phyloP scores from a whole-genome alignment of 371 early-diverging fungal species.

The Saksenaea vasiformis region DNA sequence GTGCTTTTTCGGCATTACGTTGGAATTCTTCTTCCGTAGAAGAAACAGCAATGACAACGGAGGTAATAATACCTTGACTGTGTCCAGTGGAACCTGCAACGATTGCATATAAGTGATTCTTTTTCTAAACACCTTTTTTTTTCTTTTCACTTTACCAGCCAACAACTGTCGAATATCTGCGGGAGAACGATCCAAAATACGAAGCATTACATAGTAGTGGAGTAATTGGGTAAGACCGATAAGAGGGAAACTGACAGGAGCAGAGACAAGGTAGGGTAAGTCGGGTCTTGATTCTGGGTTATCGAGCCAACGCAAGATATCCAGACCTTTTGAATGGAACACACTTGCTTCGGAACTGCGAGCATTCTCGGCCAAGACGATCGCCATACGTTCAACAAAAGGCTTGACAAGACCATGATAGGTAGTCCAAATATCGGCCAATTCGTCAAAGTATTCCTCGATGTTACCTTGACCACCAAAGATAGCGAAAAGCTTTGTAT shows the following conservation, averaged over 20 bases:
- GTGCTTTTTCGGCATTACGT: constrained; percentile 81
- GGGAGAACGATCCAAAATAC: constrained; percentile 51
- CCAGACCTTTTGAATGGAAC: constrained; percentile 82
- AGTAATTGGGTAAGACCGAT: constrained; percentile 89
- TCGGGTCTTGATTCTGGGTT: constrained; percentile 86
- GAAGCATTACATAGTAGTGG: constrained; percentile 81
- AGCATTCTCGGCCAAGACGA: constrained; percentile 71
- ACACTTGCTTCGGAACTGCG: constrained; percentile 69
- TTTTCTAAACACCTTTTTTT: no score
- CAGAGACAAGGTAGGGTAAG: constrained; percentile 80
- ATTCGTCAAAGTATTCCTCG: constrained; percentile 94
- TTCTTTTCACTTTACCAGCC: constrained; percentile 45
- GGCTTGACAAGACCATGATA: constrained; percentile 82
- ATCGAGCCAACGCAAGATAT: constrained; percentile 87
- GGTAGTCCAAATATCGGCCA: constrained; percentile 77
- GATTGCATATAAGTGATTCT: no score
- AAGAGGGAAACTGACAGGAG: constrained; percentile 86
- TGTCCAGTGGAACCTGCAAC: constrained; percentile 88
- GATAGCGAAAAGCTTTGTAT: constrained; percentile 79
- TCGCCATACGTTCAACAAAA: constrained; percentile 80
- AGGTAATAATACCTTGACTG: constrained; percentile 92
- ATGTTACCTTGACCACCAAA: constrained; percentile 98
- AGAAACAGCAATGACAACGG: constrained; percentile 87
- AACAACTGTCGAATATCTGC: constrained; percentile 43
- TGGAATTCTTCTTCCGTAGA: constrained; percentile 81